Evolutionary conservation across 768 basidiomycete species (phyloP).

Genomic region (Leucocoprinus leucothites): DNA sequence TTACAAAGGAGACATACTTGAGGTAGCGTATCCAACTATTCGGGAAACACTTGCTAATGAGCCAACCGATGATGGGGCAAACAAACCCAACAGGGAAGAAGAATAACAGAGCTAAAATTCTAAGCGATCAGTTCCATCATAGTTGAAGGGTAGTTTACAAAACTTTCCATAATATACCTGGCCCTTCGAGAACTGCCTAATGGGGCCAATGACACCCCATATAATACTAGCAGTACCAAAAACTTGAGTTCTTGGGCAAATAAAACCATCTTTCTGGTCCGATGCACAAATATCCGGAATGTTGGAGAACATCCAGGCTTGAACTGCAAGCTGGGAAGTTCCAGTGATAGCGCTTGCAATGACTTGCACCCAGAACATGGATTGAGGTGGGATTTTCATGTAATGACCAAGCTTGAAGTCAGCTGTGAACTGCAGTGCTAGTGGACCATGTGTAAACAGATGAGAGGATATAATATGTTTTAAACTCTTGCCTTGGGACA

Average conservation of each 20-base stretch:
- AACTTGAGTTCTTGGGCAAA: slow-evolving; percentile 52
- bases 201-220: slow-evolving; percentile 52
- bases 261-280: slow-evolving; percentile 31
- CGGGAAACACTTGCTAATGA: slow-evolving; percentile 57
- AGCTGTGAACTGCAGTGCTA: slow-evolving; percentile 53
- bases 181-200: slow-evolving; percentile 47
- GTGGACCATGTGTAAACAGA: slow-evolving; percentile 17
- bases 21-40: slow-evolving; percentile 59
- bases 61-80: slow-evolving; percentile 54
- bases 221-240: slow-evolving; percentile 55
- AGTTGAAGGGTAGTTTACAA: no score
- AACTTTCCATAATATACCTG: slow-evolving; percentile 43
- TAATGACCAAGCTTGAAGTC: slow-evolving; percentile 74
- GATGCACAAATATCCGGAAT: slow-evolving; percentile 25
- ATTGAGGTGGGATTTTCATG: slow-evolving; percentile 66
- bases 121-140: no score
- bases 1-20: slow-evolving; percentile 52
- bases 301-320: slow-evolving; percentile 61
- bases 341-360: slow-evolving; percentile 55
- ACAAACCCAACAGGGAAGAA: slow-evolving; percentile 72
- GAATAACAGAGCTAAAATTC: slow-evolving; percentile 56
- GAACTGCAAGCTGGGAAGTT: slow-evolving; percentile 67
- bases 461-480: no score
- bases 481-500: background rate
- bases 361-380: slow-evolving; percentile 56